Evolutionary conservation across 371 early-diverging fungal species (phyloP).

Genomic region (Mycotypha africana): DNA sequence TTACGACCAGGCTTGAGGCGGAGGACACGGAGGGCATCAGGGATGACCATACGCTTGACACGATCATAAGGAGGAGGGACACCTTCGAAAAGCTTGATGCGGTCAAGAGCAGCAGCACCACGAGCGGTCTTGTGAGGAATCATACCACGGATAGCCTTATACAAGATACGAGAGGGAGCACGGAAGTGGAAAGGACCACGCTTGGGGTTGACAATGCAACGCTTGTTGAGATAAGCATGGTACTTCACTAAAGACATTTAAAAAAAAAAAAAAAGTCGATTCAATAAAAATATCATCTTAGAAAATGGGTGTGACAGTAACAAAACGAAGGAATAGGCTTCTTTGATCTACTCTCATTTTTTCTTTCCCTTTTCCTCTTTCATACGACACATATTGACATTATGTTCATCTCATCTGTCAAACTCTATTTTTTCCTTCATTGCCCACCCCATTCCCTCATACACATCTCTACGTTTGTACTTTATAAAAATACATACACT

Average conservation of each 20-base stretch:
- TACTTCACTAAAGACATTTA: slow-evolving; percentile 71
- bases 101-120: slow-evolving; percentile 96
- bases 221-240: slow-evolving; percentile 98
- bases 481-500: slow-evolving; percentile 72
- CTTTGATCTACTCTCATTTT: too few relatives aligned
- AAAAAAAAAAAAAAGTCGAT: not conserved
- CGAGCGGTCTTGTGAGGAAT: slow-evolving; percentile 98
- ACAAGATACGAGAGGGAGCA: slow-evolving; percentile 98
- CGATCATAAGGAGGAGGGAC: slow-evolving; percentile 98
- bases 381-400: too few relatives aligned
- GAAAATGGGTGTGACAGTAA: too few relatives aligned
- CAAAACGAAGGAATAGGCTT: too few relatives aligned
- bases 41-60: slow-evolving; percentile 95
- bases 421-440: not conserved
- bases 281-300: too few relatives aligned
- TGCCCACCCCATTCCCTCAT: not conserved
- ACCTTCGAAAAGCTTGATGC: slow-evolving; percentile 99
- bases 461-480: not conserved
- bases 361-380: too few relatives aligned
- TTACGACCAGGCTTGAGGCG: slow-evolving; percentile 96
- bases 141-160: slow-evolving; percentile 98
- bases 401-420: too few relatives aligned
- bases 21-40: slow-evolving; percentile 95
- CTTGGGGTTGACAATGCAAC: slow-evolving; percentile 97
- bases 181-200: slow-evolving; percentile 99